phyloP scores from a whole-genome alignment of 441 rosid species.

The Corymbia calophylla region DNA sequence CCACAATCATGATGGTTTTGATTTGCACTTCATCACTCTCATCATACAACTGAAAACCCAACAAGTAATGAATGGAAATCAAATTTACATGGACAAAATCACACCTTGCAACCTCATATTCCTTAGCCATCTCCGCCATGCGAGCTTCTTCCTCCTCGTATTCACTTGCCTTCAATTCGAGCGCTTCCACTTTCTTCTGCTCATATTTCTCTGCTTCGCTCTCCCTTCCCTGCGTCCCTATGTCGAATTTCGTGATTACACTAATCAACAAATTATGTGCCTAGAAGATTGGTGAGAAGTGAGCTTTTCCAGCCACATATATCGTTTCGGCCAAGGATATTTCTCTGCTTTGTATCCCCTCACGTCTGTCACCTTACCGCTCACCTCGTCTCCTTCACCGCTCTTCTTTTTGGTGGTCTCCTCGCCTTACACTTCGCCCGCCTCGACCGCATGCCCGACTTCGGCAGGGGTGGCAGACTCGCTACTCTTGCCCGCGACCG shows the following conservation, averaged over 20 bases:
- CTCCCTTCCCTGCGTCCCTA: not conserved
- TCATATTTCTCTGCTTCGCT: not conserved
- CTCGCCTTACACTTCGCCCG: too few relatives aligned
- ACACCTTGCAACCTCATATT: not conserved
- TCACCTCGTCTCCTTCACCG: too few relatives aligned
- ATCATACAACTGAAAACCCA: not conserved
- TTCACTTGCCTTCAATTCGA: not conserved
- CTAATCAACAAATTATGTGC: not conserved
- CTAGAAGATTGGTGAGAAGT: too few relatives aligned
- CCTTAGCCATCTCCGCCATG: not conserved
- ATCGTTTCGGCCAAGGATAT: too few relatives aligned
- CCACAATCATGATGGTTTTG: not conserved
- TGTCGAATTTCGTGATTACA: not conserved
- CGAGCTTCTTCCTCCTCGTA: not conserved
- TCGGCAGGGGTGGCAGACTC: too few relatives aligned
- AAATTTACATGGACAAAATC: not conserved
- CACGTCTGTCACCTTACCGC: too few relatives aligned
- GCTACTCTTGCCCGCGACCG: too few relatives aligned
- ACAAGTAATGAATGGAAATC: not conserved
- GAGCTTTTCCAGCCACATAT: too few relatives aligned
- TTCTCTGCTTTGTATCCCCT: too few relatives aligned
- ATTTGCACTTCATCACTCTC: not conserved
- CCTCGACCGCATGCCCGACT: too few relatives aligned
- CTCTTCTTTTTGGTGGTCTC: too few relatives aligned
- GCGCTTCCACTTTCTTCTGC: not conserved